These are phyloP conservation scores for Diaporthe amygdali DNA, from an alignment of 2,329 filamentous ascomycete species.

Conservation along the genomic window DNA sequence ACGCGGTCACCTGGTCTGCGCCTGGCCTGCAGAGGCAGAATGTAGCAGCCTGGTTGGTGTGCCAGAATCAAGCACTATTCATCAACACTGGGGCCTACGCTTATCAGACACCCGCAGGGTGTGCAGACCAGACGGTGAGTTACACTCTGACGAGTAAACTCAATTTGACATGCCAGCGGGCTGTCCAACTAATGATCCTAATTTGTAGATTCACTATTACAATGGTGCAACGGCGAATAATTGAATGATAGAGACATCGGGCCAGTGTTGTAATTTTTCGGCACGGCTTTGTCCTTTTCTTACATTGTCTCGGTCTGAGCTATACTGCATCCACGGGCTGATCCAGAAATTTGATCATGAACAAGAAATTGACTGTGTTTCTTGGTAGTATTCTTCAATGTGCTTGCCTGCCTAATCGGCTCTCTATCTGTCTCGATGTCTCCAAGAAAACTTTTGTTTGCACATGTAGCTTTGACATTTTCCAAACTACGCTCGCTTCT, in stretches of 20 bases:
- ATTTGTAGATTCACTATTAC: constrained; percentile 46
- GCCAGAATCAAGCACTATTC: constrained; percentile 54
- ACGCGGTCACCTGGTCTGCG: constrained; percentile 60
- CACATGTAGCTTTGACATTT: not conserved
- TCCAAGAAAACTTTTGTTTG: not conserved
- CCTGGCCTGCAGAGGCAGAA: constrained; percentile 57
- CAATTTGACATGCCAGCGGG: not conserved
- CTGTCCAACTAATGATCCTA: not conserved
- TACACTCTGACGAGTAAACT: constrained; percentile 14
- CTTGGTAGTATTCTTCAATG: not conserved
- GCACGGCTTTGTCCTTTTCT: too few relatives aligned
- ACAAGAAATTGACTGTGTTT: not conserved
- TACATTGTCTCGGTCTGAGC: too few relatives aligned
- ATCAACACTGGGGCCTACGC: constrained; percentile 64
- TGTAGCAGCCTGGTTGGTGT: constrained; percentile 64
- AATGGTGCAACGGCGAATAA: constrained; percentile 35
- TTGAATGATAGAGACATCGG: not conserved
- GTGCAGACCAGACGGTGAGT: constrained; percentile 62
- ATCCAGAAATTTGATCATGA: not conserved
- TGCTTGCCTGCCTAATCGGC: not conserved
- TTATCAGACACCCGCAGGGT: constrained; percentile 62
- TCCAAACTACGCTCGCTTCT: constrained; percentile 42
- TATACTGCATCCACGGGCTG: too few relatives aligned
- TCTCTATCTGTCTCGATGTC: not conserved
- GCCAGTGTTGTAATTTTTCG: not conserved